These are phyloP conservation scores for Nakazawaea sp. DNA, from an alignment of 805 yeast species.

Conservation along the genomic window DNA sequence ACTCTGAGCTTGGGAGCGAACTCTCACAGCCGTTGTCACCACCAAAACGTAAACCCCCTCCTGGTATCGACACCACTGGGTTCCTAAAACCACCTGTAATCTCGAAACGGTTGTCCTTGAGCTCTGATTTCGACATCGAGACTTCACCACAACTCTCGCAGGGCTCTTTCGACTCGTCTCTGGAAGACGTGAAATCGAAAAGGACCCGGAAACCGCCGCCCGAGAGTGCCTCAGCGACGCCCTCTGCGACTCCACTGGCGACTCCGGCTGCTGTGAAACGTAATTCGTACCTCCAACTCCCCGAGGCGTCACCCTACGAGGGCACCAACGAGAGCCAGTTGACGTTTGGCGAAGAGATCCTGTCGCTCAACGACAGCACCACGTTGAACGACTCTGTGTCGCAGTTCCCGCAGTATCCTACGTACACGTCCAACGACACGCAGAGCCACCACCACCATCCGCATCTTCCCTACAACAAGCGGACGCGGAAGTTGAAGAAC, in stretches of 20 bases:
- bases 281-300: neutral
- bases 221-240: neutral
- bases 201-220: conserved; percentile 9
- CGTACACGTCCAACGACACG: conserved; percentile 2
- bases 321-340: conserved; percentile 5
- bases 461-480: conserved; percentile 4
- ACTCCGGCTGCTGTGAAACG: neutral
- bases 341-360: conserved; percentile 4
- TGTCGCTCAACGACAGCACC: conserved; percentile 1
- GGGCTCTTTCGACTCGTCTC: conserved; percentile 3
- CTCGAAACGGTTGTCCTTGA: conserved; percentile 3
- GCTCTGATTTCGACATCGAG: neutral
- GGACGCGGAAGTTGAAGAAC: conserved; percentile 4
- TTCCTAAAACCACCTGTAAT: neutral
- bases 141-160: conserved; percentile 5
- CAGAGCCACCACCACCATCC: conserved; percentile 7
- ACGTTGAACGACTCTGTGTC: conserved; percentile 4
- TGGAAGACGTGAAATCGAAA: conserved; percentile 1
- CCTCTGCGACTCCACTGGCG: neutral
- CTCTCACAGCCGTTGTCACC: neutral
- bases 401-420: conserved; percentile 10
- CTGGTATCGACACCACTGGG: neutral
- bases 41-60: conserved; percentile 9
- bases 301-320: neutral
- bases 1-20: neutral